A percentile compares a stretch with the other conserved stretches of the same genome.
phyloP scores from a whole-genome alignment of 1,284 basidiomycete species.

The Neolentinus lepideus region DNA sequence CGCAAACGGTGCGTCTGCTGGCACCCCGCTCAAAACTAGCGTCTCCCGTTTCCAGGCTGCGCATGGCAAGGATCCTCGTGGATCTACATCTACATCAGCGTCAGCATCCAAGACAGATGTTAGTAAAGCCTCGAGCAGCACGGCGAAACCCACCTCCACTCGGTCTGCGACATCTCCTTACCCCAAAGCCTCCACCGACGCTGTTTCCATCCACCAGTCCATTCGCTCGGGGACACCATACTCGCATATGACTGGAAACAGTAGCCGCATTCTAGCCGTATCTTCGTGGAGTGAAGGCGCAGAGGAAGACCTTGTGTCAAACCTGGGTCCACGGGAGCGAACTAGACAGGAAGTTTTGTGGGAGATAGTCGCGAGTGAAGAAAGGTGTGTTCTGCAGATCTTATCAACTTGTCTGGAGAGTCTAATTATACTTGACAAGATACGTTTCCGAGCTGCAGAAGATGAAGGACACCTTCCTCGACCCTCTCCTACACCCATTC shows the following conservation, averaged over 20 bases:
- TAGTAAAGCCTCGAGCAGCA: constrained; percentile 21
- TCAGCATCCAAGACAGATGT: constrained; percentile 34
- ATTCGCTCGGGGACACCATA: constrained; percentile 74
- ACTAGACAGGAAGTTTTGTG: constrained; percentile 96
- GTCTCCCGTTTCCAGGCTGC: constrained; percentile 68
- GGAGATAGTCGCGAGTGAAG: constrained; percentile 97
- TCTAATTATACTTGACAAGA: constrained; percentile 35
- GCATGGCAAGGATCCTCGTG: constrained; percentile 63
- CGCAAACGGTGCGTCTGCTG: constrained; percentile 24
- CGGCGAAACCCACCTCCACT: constrained; percentile 40
- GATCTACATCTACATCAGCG: constrained; percentile 51
- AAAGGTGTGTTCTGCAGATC: constrained; percentile 54
- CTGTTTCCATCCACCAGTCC: constrained; percentile 49
- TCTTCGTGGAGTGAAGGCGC: constrained; percentile 95
- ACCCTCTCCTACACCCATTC: constrained; percentile 82
- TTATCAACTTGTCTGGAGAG: constrained; percentile 6
- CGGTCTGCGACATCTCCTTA: constrained; percentile 57
- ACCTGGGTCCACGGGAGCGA: constrained; percentile 88
- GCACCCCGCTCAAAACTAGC: constrained; percentile 46
- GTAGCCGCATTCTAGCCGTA: constrained; percentile 69
- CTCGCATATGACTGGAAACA: constrained; percentile 62
- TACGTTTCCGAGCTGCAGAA: constrained; percentile 87
- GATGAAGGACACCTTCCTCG: constrained; percentile 91
- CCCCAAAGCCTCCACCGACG: constrained; percentile 36
- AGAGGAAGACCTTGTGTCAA: constrained; percentile 90